These are phyloP conservation scores for Gracilariopsis chorda DNA, from an alignment of 23 red algal species.

Conservation along the genomic window DNA sequence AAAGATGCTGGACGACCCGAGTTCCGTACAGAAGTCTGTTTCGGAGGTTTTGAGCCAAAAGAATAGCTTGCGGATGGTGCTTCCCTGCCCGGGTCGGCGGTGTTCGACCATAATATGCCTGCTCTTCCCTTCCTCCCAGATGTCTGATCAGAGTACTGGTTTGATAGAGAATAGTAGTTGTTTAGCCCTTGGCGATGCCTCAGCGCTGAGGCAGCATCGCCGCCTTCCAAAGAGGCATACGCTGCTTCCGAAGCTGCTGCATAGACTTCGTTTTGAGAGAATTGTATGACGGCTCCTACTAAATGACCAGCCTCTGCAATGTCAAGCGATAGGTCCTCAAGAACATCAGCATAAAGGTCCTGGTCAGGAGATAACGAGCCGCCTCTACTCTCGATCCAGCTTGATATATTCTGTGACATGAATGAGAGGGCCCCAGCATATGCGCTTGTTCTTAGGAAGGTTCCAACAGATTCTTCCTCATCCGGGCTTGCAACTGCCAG, in stretches of 20 bases:
- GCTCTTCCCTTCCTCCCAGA: neutral
- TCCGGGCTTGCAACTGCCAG: conserved; percentile 67
- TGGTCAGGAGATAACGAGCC: conserved; percentile 56
- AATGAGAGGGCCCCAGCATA: conserved; percentile 61
- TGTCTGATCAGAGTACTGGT: neutral
- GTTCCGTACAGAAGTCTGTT: neutral
- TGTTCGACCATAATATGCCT: no score
- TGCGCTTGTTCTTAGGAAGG: conserved; percentile 29
- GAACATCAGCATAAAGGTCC: conserved; percentile 75
- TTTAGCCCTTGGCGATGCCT: neutral
- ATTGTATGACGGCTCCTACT: conserved; percentile 25
- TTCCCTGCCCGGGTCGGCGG: neutral
- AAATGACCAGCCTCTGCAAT: conserved; percentile 64
- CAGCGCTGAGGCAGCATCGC: neutral
- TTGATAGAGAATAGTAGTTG: neutral
- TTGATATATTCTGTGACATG: conserved; percentile 19
- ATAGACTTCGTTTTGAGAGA: conserved; percentile 43
- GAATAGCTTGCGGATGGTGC: neutral
- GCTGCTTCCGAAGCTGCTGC: conserved; percentile 50
- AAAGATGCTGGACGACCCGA: conserved; percentile 4
- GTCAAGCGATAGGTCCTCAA: conserved; percentile 72
- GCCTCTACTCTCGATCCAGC: conserved; percentile 56
- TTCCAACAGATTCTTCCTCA: conserved; percentile 58
- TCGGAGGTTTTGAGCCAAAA: neutral
- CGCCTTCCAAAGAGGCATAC: conserved; percentile 22